A percentile compares a stretch with the other conserved stretches of the same genome.
phyloP scores from a whole-genome alignment of 1,284 basidiomycete species.

The Sphaerobolus stellatus region DNA sequence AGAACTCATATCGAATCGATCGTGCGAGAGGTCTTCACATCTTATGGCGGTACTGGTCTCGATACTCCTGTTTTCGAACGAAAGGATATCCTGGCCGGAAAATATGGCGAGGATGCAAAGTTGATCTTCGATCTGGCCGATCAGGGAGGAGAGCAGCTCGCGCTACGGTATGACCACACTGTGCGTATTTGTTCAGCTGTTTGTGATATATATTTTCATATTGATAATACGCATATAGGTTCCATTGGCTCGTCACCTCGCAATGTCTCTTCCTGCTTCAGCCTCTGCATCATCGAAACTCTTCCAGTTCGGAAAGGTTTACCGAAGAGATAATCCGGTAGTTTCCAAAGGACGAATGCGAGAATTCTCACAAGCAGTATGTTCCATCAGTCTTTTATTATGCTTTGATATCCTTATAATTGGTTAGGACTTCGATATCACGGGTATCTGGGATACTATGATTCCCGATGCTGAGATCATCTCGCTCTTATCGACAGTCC shows the following conservation, averaged over 20 bases:
- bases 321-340: constrained; percentile 94
- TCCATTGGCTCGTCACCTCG: constrained; percentile 92
- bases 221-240: constrained; percentile 41
- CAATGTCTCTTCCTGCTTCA: constrained; percentile 75
- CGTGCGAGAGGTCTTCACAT: constrained; percentile 86
- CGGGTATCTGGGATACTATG: constrained; percentile 94
- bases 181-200: constrained; percentile 37
- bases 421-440: constrained; percentile 91
- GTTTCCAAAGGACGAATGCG: constrained; percentile 98
- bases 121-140: constrained; percentile 98
- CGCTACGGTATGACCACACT: constrained; percentile 94
- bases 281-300: constrained; percentile 75
- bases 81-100: constrained; percentile 92
- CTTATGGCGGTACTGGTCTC: constrained; percentile 89
- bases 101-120: constrained; percentile 97
- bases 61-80: constrained; percentile 99
- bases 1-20: constrained; percentile 88
- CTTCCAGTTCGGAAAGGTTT: constrained; percentile 98
- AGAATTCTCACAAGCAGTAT: constrained; percentile 96
- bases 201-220: not conserved
- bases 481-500: constrained; percentile 78
- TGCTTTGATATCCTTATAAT: constrained; percentile 27
- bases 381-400: constrained; percentile 26
- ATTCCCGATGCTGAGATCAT: constrained; percentile 95
- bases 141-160: constrained; percentile 97